These are phyloP conservation scores for Epichloe hybrida DNA, from an alignment of 2,329 filamentous ascomycete species.

Conservation along the genomic window DNA sequence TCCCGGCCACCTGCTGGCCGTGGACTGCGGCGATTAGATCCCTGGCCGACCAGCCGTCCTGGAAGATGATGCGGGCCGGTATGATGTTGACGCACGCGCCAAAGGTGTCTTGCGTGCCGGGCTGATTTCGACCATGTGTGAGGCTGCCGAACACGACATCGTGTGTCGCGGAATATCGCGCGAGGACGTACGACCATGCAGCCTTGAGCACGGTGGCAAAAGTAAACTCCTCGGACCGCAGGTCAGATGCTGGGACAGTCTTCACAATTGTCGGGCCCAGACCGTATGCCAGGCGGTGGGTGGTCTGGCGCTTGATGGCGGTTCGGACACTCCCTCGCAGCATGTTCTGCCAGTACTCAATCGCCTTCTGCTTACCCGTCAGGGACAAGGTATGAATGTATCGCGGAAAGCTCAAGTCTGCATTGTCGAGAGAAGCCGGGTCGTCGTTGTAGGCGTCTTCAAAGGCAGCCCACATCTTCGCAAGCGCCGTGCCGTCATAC, in stretches of 20 bases:
- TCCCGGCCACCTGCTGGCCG: background rate
- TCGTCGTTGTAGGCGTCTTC: background rate
- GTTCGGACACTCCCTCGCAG: slow-evolving; percentile 1
- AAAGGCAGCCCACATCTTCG: slow-evolving; percentile 1
- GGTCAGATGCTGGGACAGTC: background rate
- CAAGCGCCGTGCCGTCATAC: slow-evolving; percentile 3
- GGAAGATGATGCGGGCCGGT: background rate
- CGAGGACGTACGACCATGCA: slow-evolving; percentile 1
- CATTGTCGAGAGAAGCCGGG: background rate
- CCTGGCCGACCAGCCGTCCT: background rate
- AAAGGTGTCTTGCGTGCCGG: slow-evolving; percentile 1
- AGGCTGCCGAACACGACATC: slow-evolving; percentile 4
- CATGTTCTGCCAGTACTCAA: background rate
- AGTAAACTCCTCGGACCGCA: background rate
- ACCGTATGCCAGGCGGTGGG: background rate
- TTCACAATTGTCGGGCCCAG: background rate
- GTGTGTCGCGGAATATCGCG: background rate
- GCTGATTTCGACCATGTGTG: slow-evolving; percentile 1
- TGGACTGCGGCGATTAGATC: background rate
- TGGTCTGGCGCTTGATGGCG: background rate
- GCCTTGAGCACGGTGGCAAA: slow-evolving; percentile 1
- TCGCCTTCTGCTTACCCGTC: background rate
- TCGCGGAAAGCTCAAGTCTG: background rate
- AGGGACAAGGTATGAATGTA: background rate
- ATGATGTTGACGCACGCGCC: slow-evolving; percentile 2